phyloP scores from a whole-genome alignment of 768 basidiomycete species.

The Dentipellis fragilis region DNA sequence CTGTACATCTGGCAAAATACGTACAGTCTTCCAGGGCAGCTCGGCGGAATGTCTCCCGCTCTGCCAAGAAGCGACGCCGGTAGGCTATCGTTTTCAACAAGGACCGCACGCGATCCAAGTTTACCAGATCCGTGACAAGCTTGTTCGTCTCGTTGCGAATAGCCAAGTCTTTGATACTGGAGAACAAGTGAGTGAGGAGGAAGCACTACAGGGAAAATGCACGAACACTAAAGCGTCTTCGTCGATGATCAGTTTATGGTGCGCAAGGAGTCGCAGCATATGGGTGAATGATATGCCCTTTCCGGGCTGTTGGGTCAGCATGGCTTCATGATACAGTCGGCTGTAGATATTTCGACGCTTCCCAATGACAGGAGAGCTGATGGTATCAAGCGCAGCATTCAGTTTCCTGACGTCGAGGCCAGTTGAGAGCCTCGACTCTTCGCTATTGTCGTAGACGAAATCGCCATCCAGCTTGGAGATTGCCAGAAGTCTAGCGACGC shows the following conservation, averaged over 20 bases:
- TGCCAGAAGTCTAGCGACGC: constrained; percentile 47
- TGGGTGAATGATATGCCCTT: constrained; percentile 85
- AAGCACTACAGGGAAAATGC: not conserved
- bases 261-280: constrained; percentile 81
- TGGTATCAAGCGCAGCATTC: constrained; percentile 41
- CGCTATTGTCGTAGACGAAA: constrained; percentile 21
- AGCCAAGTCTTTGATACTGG: constrained; percentile 75
- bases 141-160: constrained; percentile 66
- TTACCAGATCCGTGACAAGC: constrained; percentile 74
- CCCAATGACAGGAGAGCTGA: constrained; percentile 57
- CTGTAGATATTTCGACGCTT: constrained; percentile 62
- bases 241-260: constrained; percentile 88
- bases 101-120: constrained; percentile 76
- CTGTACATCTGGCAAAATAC: not conserved
- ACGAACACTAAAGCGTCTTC: constrained; percentile 81
- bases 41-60: constrained; percentile 31
- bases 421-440: constrained; percentile 27
- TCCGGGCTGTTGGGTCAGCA: constrained; percentile 56
- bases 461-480: constrained; percentile 31
- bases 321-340: constrained; percentile 81
- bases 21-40: constrained; percentile 24
- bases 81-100: constrained; percentile 66
- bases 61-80: constrained; percentile 55
- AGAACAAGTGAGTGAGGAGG: constrained; percentile 4
- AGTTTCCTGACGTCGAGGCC: constrained; percentile 61